Percentiles rank a stretch among this genome's conserved stretches.
Evolutionary conservation across 257 asterid species (phyloP).

Genomic region (Plectranthus barbatus): DNA sequence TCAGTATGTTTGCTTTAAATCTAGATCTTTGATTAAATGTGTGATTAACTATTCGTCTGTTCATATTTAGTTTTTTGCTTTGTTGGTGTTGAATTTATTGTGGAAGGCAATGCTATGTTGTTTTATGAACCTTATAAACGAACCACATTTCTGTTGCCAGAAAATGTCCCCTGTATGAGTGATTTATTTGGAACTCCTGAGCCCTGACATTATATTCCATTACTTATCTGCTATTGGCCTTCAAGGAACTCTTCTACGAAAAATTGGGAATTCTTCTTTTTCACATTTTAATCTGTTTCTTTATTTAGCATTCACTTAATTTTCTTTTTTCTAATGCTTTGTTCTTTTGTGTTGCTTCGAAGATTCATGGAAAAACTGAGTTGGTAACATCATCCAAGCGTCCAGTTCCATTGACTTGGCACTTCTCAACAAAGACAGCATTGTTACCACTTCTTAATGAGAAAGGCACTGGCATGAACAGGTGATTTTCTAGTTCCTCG

Average conservation of each 20-base stretch:
- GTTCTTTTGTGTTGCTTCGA: constrained; percentile 24
- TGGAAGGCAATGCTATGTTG: background rate
- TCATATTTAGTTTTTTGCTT: background rate
- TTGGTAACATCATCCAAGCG: constrained; percentile 87
- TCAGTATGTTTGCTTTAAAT: background rate
- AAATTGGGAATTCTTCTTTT: background rate
- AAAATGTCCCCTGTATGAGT: background rate
- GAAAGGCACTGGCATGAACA: constrained; percentile 90
- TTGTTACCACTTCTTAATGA: constrained; percentile 79
- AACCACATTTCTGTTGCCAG: background rate
- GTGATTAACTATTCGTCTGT: background rate
- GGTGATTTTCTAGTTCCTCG: constrained; percentile 40
- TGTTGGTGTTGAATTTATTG: background rate
- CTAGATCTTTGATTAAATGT: background rate
- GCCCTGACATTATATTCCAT: background rate
- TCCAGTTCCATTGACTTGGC: constrained; percentile 97
- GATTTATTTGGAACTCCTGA: background rate
- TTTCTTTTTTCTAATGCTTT: constrained; percentile 8
- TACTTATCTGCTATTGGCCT: constrained; percentile 3
- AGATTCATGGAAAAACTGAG: constrained; percentile 99
- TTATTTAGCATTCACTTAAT: background rate
- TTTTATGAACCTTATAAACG: background rate
- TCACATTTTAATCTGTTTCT: background rate
- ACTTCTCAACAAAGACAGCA: constrained; percentile 78
- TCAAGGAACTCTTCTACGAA: background rate